These are phyloP conservation scores for Camellia oleifera DNA, from an alignment of 179 eudicot genomes.

Conservation along the genomic window DNA sequence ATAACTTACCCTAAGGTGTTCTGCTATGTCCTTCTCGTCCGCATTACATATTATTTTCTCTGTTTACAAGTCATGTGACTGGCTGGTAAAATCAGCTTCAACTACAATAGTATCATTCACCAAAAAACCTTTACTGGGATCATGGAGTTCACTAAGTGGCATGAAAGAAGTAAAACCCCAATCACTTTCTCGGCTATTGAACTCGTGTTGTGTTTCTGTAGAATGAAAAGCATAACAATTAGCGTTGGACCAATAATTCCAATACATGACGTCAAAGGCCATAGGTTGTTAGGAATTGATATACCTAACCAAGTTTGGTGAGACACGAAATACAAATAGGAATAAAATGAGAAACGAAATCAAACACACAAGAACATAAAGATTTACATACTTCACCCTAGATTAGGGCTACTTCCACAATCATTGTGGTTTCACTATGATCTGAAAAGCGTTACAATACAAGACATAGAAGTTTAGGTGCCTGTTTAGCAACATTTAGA, in stretches of 20 bases:
- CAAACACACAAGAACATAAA: no score
- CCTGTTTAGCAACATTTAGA: no score
- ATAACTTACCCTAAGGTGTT: conserved; percentile 77
- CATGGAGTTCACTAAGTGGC: conserved; percentile 83
- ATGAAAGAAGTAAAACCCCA: conserved; percentile 96
- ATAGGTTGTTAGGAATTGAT: neutral
- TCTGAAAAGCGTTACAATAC: no score
- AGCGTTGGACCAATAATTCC: neutral
- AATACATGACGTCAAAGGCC: conserved; percentile 4
- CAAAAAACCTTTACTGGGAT: conserved; percentile 66
- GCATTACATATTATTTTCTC: conserved; percentile 84
- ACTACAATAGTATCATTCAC: conserved; percentile 62
- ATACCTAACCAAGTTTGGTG: no score
- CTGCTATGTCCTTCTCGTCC: conserved; percentile 92
- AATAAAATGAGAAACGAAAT: no score
- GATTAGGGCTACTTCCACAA: no score
- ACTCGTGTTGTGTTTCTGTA: conserved; percentile 87
- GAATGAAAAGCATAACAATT: conserved; percentile 4
- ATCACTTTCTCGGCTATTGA: conserved; percentile 76
- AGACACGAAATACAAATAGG: no score
- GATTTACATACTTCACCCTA: neutral
- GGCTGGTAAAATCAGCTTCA: conserved; percentile 88
- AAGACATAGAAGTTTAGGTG: no score
- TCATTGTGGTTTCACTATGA: no score
- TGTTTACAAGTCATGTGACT: conserved; percentile 81